phyloP scores from a whole-genome alignment of 345 rosid genomes.

The Bruguiera parviflora region DNA sequence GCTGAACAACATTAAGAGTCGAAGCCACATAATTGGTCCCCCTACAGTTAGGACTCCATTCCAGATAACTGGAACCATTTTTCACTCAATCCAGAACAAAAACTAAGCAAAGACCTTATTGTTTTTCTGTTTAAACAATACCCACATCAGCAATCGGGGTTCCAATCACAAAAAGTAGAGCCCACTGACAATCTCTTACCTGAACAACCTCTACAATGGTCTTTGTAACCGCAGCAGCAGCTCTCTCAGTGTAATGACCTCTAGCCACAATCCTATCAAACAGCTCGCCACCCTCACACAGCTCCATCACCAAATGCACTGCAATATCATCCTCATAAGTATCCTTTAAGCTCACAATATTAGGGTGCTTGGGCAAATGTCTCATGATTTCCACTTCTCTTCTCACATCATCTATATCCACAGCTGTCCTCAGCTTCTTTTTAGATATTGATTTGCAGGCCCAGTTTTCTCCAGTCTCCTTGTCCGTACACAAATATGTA shows the following conservation, averaged over 20 bases:
- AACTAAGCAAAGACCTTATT: neutral
- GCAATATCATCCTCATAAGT: conserved; percentile 32
- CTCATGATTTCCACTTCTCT: conserved; percentile 40
- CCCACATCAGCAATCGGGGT: neutral
- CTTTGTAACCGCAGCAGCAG: conserved; percentile 35
- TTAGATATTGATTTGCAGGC: conserved; percentile 35
- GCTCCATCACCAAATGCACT: conserved; percentile 38
- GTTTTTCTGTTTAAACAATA: neutral
- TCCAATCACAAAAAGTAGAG: neutral
- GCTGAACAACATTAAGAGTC: too few species aligned
- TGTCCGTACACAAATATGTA: conserved; percentile 33
- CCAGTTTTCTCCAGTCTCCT: conserved; percentile 20
- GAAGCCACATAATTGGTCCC: too few species aligned
- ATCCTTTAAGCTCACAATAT: conserved; percentile 29
- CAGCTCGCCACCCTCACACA: conserved; percentile 37
- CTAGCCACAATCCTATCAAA: conserved; percentile 34
- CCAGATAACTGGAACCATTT: too few species aligned
- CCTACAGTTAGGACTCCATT: too few species aligned
- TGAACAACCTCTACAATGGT: conserved; percentile 41
- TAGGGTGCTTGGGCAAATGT: conserved; percentile 28
- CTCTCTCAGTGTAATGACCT: conserved; percentile 39
- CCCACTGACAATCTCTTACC: conserved; percentile 3
- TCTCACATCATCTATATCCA: conserved; percentile 36
- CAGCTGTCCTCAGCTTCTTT: conserved; percentile 29
- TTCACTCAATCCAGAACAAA: neutral